Evolutionary conservation across 2,329 filamentous ascomycete genomes (phyloP).

Genomic region (Fusarium udum): DNA sequence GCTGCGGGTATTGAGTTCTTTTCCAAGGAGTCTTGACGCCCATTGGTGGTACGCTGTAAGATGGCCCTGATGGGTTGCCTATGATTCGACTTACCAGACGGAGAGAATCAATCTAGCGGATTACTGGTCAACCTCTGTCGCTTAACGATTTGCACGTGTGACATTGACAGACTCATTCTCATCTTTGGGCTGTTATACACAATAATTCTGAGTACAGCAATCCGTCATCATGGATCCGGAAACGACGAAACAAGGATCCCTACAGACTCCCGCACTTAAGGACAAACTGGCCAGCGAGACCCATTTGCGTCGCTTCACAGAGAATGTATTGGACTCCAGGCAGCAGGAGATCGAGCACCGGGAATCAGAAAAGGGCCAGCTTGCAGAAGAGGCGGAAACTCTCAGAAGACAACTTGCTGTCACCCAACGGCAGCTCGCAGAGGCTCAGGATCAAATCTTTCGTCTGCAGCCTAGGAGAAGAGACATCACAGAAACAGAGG

Average conservation of each 20-base stretch:
- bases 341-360: slow-evolving; percentile 48
- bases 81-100: slow-evolving; percentile 1
- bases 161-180: slow-evolving; percentile 9
- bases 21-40: slow-evolving; percentile 25
- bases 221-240: slow-evolving; percentile 32
- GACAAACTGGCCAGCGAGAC: slow-evolving; percentile 45
- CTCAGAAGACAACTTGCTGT: slow-evolving; percentile 46
- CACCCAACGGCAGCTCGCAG: slow-evolving; percentile 45
- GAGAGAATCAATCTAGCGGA: slow-evolving; percentile 6
- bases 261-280: slow-evolving; percentile 34
- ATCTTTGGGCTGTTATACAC: slow-evolving; percentile 2
- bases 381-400: slow-evolving; percentile 43
- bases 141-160: slow-evolving; percentile 15
- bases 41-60: slow-evolving; percentile 16
- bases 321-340: slow-evolving; percentile 50
- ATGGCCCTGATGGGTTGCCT: slow-evolving; percentile 24
- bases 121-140: slow-evolving; percentile 9
- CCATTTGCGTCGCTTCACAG: slow-evolving; percentile 49
- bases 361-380: slow-evolving; percentile 44
- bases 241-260: slow-evolving; percentile 15
- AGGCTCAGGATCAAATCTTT: slow-evolving; percentile 48
- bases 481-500: slow-evolving; percentile 50
- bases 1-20: slow-evolving; percentile 34
- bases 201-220: slow-evolving; percentile 11
- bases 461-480: slow-evolving; percentile 47